A percentile compares a stretch with the other conserved stretches of the same genome.
These are phyloP conservation scores for Aschersonia sp. DNA, from an alignment of 2,329 filamentous ascomycete genomes.

Conservation along the genomic window DNA sequence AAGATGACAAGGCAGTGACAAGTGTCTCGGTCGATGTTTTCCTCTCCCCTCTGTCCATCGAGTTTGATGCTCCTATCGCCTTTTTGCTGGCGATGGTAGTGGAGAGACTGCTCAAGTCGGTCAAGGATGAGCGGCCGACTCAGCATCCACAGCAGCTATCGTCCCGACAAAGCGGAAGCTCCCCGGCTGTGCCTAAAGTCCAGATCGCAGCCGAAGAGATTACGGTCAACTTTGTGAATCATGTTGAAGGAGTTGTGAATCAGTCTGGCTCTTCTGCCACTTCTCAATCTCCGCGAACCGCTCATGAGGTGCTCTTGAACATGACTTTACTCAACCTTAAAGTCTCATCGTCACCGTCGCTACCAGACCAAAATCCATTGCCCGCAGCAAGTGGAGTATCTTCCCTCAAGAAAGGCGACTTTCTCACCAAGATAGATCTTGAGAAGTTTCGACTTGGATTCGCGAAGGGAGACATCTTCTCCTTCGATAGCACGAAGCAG, in stretches of 20 bases:
- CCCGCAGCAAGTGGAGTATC: constrained; percentile 2
- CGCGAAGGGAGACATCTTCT: constrained; percentile 45
- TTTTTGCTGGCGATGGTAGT: constrained; percentile 38
- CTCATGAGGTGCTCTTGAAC: constrained; percentile 37
- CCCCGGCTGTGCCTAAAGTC: constrained; percentile 18
- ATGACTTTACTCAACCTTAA: constrained; percentile 30
- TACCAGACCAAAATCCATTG: neutral
- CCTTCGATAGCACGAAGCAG: constrained; percentile 42
- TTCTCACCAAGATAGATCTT: constrained; percentile 27
- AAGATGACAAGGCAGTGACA: neutral
- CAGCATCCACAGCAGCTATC: no score
- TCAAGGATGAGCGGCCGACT: constrained; percentile 14
- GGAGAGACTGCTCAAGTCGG: constrained; percentile 30
- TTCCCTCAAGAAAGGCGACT: constrained; percentile 8
- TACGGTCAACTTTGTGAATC: constrained; percentile 41
- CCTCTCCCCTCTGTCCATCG: constrained; percentile 35
- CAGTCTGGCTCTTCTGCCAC: constrained; percentile 30
- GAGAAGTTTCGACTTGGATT: constrained; percentile 50
- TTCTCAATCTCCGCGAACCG: constrained; percentile 23
- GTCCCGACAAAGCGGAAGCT: no score
- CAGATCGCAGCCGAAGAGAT: constrained; percentile 33
- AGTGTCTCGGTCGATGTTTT: constrained; percentile 26
- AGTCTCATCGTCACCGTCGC: constrained; percentile 7
- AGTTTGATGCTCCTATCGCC: constrained; percentile 42
- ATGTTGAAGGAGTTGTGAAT: constrained; percentile 36